Evolutionary conservation across 345 rosid genomes (phyloP), one percentile per base, ranked within the genome.

Genomic region (Citropsis articulata): DNA sequence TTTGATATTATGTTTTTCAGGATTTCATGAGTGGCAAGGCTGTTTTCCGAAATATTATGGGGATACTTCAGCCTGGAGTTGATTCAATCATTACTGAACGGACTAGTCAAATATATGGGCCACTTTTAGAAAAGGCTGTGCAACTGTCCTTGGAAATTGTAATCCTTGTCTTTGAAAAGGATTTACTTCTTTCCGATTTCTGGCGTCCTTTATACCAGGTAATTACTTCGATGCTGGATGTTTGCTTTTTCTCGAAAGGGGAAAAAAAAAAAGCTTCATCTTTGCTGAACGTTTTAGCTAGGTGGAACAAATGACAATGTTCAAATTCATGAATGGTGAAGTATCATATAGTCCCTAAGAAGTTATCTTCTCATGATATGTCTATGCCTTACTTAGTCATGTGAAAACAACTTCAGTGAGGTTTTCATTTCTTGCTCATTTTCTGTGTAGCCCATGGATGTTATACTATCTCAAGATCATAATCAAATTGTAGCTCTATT

Each of bases 21-120:
- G 99, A 95, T 86, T 95, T 95, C 88, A 95, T 95, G 99, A 92
- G 99, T 76, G 99, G 99, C 78, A 92, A 93, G 88, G 84, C 90
- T 81, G 91, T 89, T 31, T 93, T 90, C 79, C 93, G 93, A 55
- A 95, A 93, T 85, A 88, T 93, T 66, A 95, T 93, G 94, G 86
- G 92, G 55, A 87, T 95, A 73, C 93, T 95, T 81, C 85, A 88
- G 80, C 93, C 89, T 24, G 98, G 99, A 59, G 99, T 93, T 80
- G 87, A 91, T 82, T 88, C 92, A 36, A 68, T 90, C 38, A 92
- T 93, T 66, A 88, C 85, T 72, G 97, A 91, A 79, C 89, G 96
- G 40, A 90, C 90, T 75, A 90, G 83, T 82, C 89, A 93, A 88
- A 85, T 87, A 60, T 89, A 91, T 83, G 99, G 99, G 36, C 90